These are phyloP conservation scores for Trematosphaeria pertusa DNA, from an alignment of 2,329 filamentous ascomycete genomes.

Conservation along the genomic window DNA sequence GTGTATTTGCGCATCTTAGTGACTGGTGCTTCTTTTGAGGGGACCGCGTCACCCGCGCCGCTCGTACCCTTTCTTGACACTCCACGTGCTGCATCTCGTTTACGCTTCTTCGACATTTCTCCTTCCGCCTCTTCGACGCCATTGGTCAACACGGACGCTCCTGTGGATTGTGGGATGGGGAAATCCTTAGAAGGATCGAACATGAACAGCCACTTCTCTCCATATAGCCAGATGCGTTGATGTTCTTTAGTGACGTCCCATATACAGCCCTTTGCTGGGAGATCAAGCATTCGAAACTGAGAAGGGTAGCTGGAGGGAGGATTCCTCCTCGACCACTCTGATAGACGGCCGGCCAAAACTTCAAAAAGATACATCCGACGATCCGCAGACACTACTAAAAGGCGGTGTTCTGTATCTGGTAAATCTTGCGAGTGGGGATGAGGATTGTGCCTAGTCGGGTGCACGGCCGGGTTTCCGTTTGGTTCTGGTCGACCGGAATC, in stretches of 20 bases:
- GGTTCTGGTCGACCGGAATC: constrained; percentile 33
- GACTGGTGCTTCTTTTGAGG: constrained; percentile 54
- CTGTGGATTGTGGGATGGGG: constrained; percentile 25
- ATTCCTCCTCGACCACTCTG: constrained; percentile 86
- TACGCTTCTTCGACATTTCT: constrained; percentile 37
- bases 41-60: constrained; percentile 64
- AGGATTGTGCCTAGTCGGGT: constrained; percentile 58
- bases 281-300: constrained; percentile 75
- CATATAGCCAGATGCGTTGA: constrained; percentile 82
- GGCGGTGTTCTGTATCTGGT: constrained; percentile 59
- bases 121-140: constrained; percentile 22
- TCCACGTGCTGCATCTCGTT: constrained; percentile 28
- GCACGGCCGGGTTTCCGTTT: constrained; percentile 57
- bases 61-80: constrained; percentile 45
- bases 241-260: constrained; percentile 72
- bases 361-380: constrained; percentile 81
- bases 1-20: constrained; percentile 58
- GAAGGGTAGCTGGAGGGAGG: constrained; percentile 75
- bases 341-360: constrained; percentile 76
- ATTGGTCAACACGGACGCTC: constrained; percentile 9
- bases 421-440: constrained; percentile 64
- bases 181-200: constrained; percentile 81
- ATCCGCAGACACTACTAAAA: constrained; percentile 68
- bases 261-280: constrained; percentile 81
- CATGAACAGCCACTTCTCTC: constrained; percentile 88